These are phyloP conservation scores for Lasiodiplodia sp. DNA, from an alignment of 2,329 filamentous ascomycete genomes.

Conservation along the genomic window DNA sequence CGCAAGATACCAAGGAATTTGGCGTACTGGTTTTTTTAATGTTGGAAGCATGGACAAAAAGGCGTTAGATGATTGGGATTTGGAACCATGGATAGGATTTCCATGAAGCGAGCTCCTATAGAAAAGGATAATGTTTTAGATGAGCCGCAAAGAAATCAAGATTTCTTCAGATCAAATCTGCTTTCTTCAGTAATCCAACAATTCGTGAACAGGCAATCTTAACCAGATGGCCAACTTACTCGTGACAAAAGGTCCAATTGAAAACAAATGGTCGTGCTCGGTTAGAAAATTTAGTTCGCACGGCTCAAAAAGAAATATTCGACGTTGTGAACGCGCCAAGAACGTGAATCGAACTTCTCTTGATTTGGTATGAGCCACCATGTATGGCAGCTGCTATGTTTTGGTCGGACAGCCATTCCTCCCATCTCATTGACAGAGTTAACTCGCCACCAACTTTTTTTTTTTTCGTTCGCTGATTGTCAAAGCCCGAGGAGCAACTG, in stretches of 20 bases:
- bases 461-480: constrained; percentile 11
- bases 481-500: constrained; percentile 22
- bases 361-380: constrained; percentile 15
- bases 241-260: neutral
- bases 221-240: neutral
- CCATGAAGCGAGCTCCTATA: neutral
- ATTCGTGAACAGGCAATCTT: too few relatives aligned
- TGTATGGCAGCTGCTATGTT: constrained; percentile 3
- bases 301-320: neutral
- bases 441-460: constrained; percentile 1
- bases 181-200: neutral
- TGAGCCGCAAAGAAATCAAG: constrained; percentile 11
- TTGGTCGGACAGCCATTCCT: constrained; percentile 1
- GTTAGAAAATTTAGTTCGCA: constrained; percentile 1
- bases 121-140: constrained; percentile 3
- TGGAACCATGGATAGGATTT: neutral
- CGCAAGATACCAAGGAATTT: constrained; percentile 14
- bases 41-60: neutral
- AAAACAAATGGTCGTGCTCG: neutral
- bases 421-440: constrained; percentile 10
- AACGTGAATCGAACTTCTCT: constrained; percentile 19
- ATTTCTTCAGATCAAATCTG: neutral
- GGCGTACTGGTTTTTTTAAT: neutral
- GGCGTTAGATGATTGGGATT: neutral
- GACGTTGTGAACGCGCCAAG: neutral